phyloP scores from a whole-genome alignment of 2,329 filamentous ascomycete genomes.

The Monilinia fructicola region DNA sequence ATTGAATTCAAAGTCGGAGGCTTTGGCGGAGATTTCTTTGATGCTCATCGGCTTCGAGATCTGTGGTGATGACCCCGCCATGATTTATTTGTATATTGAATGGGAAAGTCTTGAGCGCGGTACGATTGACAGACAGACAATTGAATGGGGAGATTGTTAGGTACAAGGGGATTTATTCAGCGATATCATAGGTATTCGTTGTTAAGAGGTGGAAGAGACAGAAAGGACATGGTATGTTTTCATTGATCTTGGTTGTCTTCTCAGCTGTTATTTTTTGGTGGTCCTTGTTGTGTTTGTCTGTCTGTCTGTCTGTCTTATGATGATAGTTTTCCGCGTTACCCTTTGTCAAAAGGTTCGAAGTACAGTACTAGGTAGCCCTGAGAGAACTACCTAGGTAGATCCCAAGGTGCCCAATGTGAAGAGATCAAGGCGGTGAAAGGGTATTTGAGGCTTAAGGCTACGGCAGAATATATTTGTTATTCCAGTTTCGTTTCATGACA shows the following conservation, averaged over 20 bases:
- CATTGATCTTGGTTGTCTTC: neutral
- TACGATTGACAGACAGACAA: neutral
- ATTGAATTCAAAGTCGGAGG: constrained; percentile 80
- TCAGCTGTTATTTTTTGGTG: neutral
- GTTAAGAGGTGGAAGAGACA: neutral
- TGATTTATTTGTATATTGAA: constrained; percentile 26
- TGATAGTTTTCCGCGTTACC: neutral
- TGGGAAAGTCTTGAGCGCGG: neutral
- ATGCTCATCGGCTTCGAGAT: constrained; percentile 61
- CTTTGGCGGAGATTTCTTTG: constrained; percentile 73
- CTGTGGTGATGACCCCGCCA: constrained; percentile 36
- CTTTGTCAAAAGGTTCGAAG: neutral
- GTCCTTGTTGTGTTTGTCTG: neutral
- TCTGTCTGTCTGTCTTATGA: neutral
- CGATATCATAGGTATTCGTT: neutral
- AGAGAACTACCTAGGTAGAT: neutral
- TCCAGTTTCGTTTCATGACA: too few species aligned
- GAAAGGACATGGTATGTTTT: neutral
- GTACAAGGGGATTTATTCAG: neutral
- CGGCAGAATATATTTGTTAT: too few species aligned
- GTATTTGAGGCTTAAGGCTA: neutral
- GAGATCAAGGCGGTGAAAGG: neutral
- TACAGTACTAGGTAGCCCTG: too few species aligned
- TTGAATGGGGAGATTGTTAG: neutral
- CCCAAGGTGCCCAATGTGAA: constrained; percentile 12